Evolutionary conservation across 148 eudicot species (phyloP).

Genomic region (Bassia scoparia): DNA sequence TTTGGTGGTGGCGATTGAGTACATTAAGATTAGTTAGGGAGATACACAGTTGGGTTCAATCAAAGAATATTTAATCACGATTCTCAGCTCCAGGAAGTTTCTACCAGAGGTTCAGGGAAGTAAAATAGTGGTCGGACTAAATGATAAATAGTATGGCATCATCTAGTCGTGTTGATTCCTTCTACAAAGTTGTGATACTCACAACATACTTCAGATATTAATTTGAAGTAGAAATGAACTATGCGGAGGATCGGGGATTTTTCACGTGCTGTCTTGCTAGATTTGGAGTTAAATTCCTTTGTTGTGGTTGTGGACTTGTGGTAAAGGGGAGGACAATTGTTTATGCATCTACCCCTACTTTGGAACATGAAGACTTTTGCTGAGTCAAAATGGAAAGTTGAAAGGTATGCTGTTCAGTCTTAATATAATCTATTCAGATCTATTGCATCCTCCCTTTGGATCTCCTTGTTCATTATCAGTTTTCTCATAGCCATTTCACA

Average conservation of each 20-base stretch:
- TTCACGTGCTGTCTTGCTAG: background rate
- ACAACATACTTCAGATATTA: background rate
- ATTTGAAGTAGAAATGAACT: background rate
- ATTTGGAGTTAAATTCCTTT: background rate
- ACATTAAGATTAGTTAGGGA: background rate
- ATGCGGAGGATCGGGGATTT: background rate
- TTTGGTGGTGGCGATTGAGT: slow-evolving; percentile 8
- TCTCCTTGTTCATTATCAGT: background rate
- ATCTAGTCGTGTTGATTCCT: background rate
- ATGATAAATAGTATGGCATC: background rate
- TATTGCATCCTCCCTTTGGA: background rate
- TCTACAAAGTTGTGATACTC: background rate
- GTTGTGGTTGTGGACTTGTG: too few species aligned
- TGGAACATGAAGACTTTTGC: slow-evolving; percentile 1
- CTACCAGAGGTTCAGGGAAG: too few species aligned
- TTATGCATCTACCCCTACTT: background rate
- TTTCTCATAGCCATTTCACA: background rate
- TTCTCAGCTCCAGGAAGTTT: background rate
- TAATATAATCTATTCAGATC: background rate
- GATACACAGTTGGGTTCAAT: background rate
- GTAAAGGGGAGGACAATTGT: background rate
- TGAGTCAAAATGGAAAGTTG: slow-evolving; percentile 2
- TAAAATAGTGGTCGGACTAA: background rate
- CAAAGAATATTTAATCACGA: background rate
- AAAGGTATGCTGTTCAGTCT: slow-evolving; percentile 1